These are phyloP conservation scores for Phylloporus rhodoxanthus DNA, from an alignment of 768 basidiomycete species.

Conservation along the genomic window DNA sequence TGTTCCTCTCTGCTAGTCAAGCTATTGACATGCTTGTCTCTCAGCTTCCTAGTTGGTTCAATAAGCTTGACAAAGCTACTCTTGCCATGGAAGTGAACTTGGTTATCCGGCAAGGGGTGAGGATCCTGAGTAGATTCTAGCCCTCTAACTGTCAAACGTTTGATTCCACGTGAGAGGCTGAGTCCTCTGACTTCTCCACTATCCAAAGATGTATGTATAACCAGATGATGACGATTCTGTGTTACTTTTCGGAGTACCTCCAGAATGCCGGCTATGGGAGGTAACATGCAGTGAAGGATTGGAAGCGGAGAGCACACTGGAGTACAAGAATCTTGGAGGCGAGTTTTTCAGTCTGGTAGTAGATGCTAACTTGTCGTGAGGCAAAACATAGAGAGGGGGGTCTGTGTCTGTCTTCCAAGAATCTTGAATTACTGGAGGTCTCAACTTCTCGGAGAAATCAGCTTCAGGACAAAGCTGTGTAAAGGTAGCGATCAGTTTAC, in stretches of 20 bases:
- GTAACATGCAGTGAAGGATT: slow-evolving; percentile 6
- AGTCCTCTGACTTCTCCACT: slow-evolving; percentile 36
- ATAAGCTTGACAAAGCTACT: slow-evolving; percentile 55
- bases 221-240: slow-evolving; percentile 26
- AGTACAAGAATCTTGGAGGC: slow-evolving; percentile 6
- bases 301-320: slow-evolving; percentile 5
- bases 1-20: slow-evolving; percentile 16
- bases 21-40: slow-evolving; percentile 45
- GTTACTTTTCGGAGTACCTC: slow-evolving; percentile 23
- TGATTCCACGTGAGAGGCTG: slow-evolving; percentile 35
- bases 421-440: slow-evolving; percentile 54
- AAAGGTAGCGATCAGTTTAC: slow-evolving; percentile 8
- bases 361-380: slow-evolving; percentile 20
- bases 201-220: slow-evolving; percentile 30
- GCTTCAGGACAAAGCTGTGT: slow-evolving; percentile 54
- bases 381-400: slow-evolving; percentile 1
- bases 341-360: slow-evolving; percentile 15
- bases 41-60: slow-evolving; percentile 47
- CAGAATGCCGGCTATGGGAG: slow-evolving; percentile 10
- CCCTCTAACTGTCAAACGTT: slow-evolving; percentile 34
- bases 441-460: slow-evolving; percentile 59
- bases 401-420: slow-evolving; percentile 50
- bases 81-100: slow-evolving; percentile 55
- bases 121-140: slow-evolving; percentile 34
- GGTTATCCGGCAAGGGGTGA: slow-evolving; percentile 31